Evolutionary conservation across 2,329 filamentous ascomycete species (phyloP).

Genomic region (Dothideomycetidae sp.): DNA sequence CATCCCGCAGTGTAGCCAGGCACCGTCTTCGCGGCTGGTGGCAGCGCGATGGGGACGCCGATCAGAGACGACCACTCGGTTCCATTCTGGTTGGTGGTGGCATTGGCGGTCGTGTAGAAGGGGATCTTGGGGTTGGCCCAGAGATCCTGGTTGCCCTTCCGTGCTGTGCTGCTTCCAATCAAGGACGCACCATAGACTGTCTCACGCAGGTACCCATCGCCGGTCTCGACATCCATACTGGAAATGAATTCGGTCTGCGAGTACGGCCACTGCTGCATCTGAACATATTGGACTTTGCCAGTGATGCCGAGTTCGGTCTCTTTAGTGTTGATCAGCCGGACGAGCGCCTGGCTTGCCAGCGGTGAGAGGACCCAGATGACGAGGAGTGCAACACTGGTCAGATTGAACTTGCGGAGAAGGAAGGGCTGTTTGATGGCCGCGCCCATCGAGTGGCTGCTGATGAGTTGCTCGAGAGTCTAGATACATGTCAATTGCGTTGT

Average conservation of each 20-base stretch:
- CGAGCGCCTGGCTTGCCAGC: neutral
- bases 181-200: neutral
- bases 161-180: neutral
- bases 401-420: neutral
- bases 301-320: neutral
- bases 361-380: neutral
- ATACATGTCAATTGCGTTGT: too few relatives aligned
- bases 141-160: neutral
- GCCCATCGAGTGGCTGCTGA: neutral
- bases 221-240: neutral
- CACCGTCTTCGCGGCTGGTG: too few relatives aligned
- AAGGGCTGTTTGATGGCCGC: neutral
- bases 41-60: neutral
- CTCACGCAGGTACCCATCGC: neutral
- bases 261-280: neutral
- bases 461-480: neutral
- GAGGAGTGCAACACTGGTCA: neutral
- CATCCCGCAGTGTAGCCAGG: neutral
- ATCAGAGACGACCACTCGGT: neutral
- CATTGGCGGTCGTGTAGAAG: neutral
- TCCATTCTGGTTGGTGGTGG: neutral
- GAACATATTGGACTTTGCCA: neutral
- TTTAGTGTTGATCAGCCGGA: neutral
- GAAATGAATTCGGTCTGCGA: neutral
- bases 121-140: neutral